Conservation (phyloP, 306 rosid genomes). For the Glycine soja region DNA sequence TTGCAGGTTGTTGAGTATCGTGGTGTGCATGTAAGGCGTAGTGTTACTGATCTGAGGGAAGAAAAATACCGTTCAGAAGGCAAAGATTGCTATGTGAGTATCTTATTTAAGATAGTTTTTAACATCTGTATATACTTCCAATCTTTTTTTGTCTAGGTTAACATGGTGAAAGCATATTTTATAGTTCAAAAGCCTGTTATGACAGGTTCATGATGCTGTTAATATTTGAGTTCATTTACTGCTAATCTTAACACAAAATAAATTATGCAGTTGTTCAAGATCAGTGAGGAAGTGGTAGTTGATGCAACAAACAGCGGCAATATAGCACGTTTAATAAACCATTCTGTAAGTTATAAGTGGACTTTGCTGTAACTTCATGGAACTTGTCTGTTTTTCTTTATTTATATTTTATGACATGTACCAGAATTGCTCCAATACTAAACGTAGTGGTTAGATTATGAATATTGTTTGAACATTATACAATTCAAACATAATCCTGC, state of each 20-base stretch:
- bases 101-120: constrained; percentile 23
- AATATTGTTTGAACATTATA: constrained; percentile 16
- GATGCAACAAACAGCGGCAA: constrained; percentile 89
- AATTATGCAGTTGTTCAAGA: constrained; percentile 91
- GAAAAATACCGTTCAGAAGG: constrained; percentile 74
- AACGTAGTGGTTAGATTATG: constrained; percentile 11
- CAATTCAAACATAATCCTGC: constrained; percentile 8
- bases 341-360: constrained; percentile 72
- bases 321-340: constrained; percentile 93
- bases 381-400: not conserved
- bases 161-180: constrained; percentile 23
- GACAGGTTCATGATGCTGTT: constrained; percentile 34
- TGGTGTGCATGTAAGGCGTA: constrained; percentile 85
- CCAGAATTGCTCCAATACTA: not conserved
- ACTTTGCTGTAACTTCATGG: not conserved
- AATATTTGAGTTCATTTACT: constrained; percentile 4
- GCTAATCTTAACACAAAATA: constrained; percentile 43
- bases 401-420: constrained; percentile 17
- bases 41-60: constrained; percentile 93
- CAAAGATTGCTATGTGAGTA: constrained; percentile 96
- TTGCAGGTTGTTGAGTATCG: constrained; percentile 91
- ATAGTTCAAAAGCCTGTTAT: constrained; percentile 22
- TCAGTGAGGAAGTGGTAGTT: constrained; percentile 90
- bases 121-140: constrained; percentile 6
- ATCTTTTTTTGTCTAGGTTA: not conserved